Evolutionary conservation across 2,329 filamentous ascomycete genomes (phyloP).

Genomic region (Fusarium kyushuense): DNA sequence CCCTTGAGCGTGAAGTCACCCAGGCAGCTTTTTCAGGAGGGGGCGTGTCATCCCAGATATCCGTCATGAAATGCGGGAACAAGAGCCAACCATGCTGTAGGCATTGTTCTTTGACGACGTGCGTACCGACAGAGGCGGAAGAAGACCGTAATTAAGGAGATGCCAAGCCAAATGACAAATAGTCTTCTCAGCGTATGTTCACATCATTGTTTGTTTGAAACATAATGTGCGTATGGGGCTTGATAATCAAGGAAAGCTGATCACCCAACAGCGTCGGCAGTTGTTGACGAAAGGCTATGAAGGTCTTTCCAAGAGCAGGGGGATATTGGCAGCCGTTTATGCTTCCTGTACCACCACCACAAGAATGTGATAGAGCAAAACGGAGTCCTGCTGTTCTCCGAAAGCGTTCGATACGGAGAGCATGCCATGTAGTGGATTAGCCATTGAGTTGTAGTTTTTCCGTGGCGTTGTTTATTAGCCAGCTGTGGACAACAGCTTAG

Average conservation of each 20-base stretch:
- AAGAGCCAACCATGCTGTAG: slow-evolving; percentile 1
- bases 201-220: slow-evolving; percentile 8
- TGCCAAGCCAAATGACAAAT: neutral
- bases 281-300: slow-evolving; percentile 32
- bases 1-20: neutral
- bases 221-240: neutral
- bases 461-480: neutral
- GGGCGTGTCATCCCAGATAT: slow-evolving; percentile 4
- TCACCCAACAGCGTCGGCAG: slow-evolving; percentile 22
- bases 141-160: neutral
- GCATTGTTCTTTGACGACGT: slow-evolving; percentile 19
- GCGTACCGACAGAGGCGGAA: slow-evolving; percentile 1
- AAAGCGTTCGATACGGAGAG: neutral
- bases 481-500: neutral
- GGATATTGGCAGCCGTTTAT: slow-evolving; percentile 2
- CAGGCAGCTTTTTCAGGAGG: slow-evolving; percentile 13
- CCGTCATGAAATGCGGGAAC: slow-evolving; percentile 19
- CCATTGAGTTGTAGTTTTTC: neutral
- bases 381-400: neutral
- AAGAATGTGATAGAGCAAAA: slow-evolving; percentile 8
- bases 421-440: neutral
- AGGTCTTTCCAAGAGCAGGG: neutral
- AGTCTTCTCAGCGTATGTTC: slow-evolving; percentile 6
- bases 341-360: neutral
- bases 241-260: neutral